Conservation (phyloP, 2,329 filamentous ascomycete species). For the Nothomitra cinnamomea region DNA sequence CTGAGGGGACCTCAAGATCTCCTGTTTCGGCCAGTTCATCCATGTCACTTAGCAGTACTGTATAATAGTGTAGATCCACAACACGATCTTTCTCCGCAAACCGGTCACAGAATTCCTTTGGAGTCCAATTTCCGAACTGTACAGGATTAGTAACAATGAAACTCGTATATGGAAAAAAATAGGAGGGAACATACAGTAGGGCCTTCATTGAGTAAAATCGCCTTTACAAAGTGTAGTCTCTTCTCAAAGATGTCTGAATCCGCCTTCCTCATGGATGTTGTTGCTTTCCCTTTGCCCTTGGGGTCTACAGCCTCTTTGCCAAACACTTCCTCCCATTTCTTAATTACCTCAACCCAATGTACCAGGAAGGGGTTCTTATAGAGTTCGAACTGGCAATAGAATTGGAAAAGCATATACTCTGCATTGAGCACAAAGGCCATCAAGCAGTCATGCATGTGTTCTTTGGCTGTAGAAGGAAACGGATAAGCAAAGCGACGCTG, state of each 20-base stretch:
- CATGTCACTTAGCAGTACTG: neutral
- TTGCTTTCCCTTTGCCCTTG: neutral
- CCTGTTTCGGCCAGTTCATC: neutral
- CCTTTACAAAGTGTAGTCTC: neutral
- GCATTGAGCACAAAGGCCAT: constrained; percentile 1
- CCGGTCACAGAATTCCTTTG: neutral
- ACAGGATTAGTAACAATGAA: neutral
- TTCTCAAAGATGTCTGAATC: neutral
- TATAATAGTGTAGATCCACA: neutral
- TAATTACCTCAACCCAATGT: constrained; percentile 23
- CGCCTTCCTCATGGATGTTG: neutral
- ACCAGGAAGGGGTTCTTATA: constrained; percentile 21
- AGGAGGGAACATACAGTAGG: neutral
- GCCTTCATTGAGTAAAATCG: neutral
- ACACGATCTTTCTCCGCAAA: neutral
- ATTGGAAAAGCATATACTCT: constrained; percentile 4
- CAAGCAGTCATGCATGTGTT: neutral
- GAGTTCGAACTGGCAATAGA: constrained; percentile 1
- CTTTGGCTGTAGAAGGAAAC: neutral
- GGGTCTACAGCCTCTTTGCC: neutral
- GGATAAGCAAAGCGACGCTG: neutral
- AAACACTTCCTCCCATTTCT: constrained; percentile 2
- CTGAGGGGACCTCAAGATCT: no score
- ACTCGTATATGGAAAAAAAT: neutral
- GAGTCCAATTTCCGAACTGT: neutral